A percentile compares a stretch with the other conserved stretches of the same genome.
phyloP scores from a whole-genome alignment of 1,284 basidiomycete genomes.

The Xerocomus tenax region DNA sequence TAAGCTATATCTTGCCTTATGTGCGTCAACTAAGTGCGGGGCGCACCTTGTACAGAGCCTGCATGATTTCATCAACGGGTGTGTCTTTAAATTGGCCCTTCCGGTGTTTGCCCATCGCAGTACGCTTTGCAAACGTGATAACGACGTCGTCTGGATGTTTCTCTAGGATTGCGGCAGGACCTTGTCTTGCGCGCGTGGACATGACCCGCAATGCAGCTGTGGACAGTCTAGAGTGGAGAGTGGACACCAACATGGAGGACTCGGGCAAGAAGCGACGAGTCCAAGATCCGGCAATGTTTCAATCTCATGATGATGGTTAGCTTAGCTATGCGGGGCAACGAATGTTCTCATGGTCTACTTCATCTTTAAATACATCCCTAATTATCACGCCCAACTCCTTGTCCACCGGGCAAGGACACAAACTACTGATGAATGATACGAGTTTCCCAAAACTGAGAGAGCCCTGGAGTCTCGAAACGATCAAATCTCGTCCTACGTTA shows the following conservation, averaged over 20 bases:
- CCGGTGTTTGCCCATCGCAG: slow-evolving; percentile 66
- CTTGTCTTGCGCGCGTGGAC: slow-evolving; percentile 42
- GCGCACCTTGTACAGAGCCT: slow-evolving; percentile 56
- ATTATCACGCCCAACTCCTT: neutral
- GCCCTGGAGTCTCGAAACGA: neutral
- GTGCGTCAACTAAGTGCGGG: too few species aligned
- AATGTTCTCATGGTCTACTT: neutral
- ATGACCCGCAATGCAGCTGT: slow-evolving; percentile 12
- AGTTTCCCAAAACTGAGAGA: neutral
- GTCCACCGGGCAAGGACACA: neutral
- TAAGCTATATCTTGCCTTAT: neutral
- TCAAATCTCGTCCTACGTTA: neutral
- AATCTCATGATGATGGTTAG: neutral
- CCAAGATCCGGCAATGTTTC: slow-evolving; percentile 1
- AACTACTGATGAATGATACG: neutral
- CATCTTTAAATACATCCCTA: neutral
- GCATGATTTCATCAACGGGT: slow-evolving; percentile 65
- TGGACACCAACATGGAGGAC: slow-evolving; percentile 15
- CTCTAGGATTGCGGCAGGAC: slow-evolving; percentile 44
- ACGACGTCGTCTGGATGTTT: slow-evolving; percentile 76
- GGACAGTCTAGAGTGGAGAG: slow-evolving; percentile 10
- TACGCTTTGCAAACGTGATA: slow-evolving; percentile 77
- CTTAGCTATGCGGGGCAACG: neutral
- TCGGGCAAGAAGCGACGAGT: neutral
- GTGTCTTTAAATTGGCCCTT: slow-evolving; percentile 76